A percentile compares a stretch with the other conserved stretches of the same genome.
Conservation (phyloP, 2,329 filamentous ascomycete species). For the Aspergillus sergii region DNA sequence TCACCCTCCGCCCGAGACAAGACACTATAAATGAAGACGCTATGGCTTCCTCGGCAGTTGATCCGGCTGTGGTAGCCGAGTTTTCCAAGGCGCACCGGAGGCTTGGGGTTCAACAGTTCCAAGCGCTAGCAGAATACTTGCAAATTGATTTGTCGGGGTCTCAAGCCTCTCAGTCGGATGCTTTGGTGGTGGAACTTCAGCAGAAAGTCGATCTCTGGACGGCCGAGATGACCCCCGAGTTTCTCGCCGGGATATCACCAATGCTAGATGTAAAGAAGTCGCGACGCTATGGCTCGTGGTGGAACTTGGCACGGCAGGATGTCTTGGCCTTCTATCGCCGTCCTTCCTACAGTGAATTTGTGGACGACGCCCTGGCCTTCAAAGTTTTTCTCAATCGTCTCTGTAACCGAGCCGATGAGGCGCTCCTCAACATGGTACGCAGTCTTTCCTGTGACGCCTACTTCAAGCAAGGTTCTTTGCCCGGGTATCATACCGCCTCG, state of each 20-base stretch:
- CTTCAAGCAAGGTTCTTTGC: neutral
- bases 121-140: no score
- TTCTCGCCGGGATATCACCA: constrained; percentile 8
- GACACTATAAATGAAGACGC: no score
- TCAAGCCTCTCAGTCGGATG: no score
- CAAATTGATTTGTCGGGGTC: no score
- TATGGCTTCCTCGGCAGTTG: no score
- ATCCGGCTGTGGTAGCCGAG: no score
- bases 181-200: neutral
- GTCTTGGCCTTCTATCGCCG: neutral
- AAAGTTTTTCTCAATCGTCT: neutral
- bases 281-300: constrained; percentile 37
- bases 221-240: neutral
- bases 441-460: no score
- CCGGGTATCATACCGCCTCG: neutral
- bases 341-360: constrained; percentile 10
- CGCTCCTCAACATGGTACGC: neutral
- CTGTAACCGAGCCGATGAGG: neutral
- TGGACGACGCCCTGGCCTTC: neutral
- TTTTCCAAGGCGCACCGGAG: no score
- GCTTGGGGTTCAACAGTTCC: no score
- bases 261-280: constrained; percentile 22
- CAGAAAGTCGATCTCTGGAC: constrained; percentile 24
- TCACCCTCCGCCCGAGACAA: no score
- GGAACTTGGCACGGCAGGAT: constrained; percentile 40